Base-by-base conservation (phyloP, 2,329 filamentous ascomycete species). In the Didymellaceae sp. region DNA sequence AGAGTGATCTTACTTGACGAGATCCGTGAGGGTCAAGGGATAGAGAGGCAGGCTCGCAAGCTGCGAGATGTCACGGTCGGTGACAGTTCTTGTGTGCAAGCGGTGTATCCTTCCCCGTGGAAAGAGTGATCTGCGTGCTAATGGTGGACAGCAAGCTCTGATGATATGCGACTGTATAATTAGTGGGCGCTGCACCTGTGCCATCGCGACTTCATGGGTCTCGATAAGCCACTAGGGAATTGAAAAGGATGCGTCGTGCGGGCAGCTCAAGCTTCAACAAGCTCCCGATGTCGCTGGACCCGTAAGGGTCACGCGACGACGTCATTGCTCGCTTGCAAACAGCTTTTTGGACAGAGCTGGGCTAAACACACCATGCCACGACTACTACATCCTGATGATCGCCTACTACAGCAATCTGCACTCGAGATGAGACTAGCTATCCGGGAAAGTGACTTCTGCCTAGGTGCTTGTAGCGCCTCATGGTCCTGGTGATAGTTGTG, bases 11-110 rank as follows among this genome's bases (percentile, higher is more conserved):
- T 80, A 95, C 89, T 88, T 93, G 63, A 97, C 89, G 5, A 99
- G 81, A 68, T 97, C 94, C 50, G 88, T 86, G 25, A 99, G 83
- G 20, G 90, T 94, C 66, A 97, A 78, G 9, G 88, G 85, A 67
- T 95, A 89, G 43, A 96, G 83, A 26, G 87, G 86, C 67, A 88
- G 86, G 49, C 86, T 85, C 24, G 92, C 90, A 37, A 97, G 83
- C 32, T 83, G 84, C 35, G 86, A 83, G 58, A 97, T 89, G 69
- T 94, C 89, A 57, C 88, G 85, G 68, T 93, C 88, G 4, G 77
- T 80, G 28, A 80, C 78, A 3, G 71, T 75, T 34, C 65, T 67
- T 2, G 75, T 80, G 50, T 70, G 67, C n/a, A 75, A 45, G 20
- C 40, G 58, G 20, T 57, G 59, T 26, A 56, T 45, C 6, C 53